phyloP scores from a whole-genome alignment of 148 eudicot genomes.

The Nepenthes gracilis region DNA sequence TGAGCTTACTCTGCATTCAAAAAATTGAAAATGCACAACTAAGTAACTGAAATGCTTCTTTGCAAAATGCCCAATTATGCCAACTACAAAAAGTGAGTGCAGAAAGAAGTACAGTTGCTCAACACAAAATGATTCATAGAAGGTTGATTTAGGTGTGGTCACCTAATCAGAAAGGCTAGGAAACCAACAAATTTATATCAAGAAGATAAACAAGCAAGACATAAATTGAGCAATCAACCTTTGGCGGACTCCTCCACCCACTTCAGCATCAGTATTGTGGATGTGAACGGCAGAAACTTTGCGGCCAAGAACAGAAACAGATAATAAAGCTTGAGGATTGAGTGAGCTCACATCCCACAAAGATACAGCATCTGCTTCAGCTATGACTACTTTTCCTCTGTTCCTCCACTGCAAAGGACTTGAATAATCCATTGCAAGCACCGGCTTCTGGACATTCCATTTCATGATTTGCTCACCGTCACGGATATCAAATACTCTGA shows the following conservation, averaged over 20 bases:
- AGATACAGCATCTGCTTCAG: constrained; percentile 59
- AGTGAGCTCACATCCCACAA: constrained; percentile 81
- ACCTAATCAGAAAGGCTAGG: no score
- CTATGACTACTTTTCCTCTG: constrained; percentile 69
- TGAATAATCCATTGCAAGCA: constrained; percentile 61
- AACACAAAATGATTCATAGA: no score
- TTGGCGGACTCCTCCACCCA: constrained; percentile 90
- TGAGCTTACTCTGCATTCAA: constrained; percentile 66
- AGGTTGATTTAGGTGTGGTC: no score
- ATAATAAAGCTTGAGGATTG: constrained; percentile 40
- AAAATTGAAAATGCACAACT: background rate
- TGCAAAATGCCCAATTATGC: no score
- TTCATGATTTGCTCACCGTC: constrained; percentile 75
- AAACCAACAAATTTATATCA: background rate
- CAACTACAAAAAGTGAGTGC: no score
- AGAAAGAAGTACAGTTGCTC: no score
- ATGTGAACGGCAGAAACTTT: constrained; percentile 75
- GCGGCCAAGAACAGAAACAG: constrained; percentile 49
- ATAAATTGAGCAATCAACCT: constrained; percentile 33
- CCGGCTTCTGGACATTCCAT: constrained; percentile 77
- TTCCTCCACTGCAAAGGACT: constrained; percentile 97
- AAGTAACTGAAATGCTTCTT: background rate
- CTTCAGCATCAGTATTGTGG: constrained; percentile 74
- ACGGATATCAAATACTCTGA: constrained; percentile 68
- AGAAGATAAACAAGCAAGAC: background rate